Evolutionary conservation across 495 filamentous ascomycete species (phyloP).

Genomic region (Immersiella caudata): DNA sequence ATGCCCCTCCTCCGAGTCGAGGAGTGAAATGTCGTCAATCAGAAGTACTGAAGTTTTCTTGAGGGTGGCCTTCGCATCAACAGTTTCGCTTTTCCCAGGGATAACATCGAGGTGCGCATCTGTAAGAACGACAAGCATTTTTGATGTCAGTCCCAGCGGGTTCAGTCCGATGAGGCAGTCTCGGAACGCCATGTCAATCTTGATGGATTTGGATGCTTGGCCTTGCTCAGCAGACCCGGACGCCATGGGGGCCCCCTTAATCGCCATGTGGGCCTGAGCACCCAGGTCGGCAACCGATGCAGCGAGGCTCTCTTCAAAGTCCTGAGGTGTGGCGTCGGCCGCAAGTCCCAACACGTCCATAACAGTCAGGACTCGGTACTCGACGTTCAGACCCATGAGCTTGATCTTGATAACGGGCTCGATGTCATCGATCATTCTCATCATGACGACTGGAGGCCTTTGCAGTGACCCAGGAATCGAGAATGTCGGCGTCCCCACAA

Average conservation of each 20-base stretch:
- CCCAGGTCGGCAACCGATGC: constrained; percentile 78
- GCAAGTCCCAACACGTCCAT: constrained; percentile 74
- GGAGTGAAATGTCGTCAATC: constrained; percentile 71
- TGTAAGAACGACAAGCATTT: constrained; percentile 75
- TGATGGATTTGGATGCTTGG: constrained; percentile 51
- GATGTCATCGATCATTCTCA: constrained; percentile 89
- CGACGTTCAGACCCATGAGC: constrained; percentile 74
- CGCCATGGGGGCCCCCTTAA: constrained; percentile 37
- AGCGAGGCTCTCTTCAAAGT: constrained; percentile 73
- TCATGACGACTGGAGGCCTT: constrained; percentile 56
- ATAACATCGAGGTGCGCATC: constrained; percentile 68
- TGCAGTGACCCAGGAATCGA: constrained; percentile 32
- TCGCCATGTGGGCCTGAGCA: constrained; percentile 55
- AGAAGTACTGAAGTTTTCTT: constrained; percentile 80
- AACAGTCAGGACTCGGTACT: constrained; percentile 82
- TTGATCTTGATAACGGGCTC: constrained; percentile 89
- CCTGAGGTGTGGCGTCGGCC: constrained; percentile 69
- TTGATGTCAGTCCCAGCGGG: constrained; percentile 72
- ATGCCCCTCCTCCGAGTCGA: constrained; percentile 51
- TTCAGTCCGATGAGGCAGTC: constrained; percentile 87
- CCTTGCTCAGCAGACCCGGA: constrained; percentile 24
- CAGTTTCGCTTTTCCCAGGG: constrained; percentile 61
- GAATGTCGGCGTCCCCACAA: constrained; percentile 51
- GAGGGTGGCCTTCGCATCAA: constrained; percentile 65
- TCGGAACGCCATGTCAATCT: constrained; percentile 70